Conservation (phyloP, 2,329 filamentous ascomycete species). For the Cryphonectria japonica region DNA sequence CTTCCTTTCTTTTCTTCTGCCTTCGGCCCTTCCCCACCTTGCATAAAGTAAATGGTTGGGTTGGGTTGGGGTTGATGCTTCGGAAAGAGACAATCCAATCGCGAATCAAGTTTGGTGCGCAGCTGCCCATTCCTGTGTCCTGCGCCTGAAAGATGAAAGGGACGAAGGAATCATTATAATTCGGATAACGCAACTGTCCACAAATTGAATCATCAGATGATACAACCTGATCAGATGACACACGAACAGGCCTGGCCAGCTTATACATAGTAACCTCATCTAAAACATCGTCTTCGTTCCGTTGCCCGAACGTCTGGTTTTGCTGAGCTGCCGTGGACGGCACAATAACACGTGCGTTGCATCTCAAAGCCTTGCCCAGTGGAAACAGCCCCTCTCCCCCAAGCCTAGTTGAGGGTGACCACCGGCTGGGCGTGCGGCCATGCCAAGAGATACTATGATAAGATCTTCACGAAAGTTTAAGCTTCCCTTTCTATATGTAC, state of each 20-base stretch:
- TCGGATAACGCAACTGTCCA: neutral
- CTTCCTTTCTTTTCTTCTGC: too few species aligned
- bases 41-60: neutral
- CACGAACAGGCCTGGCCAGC: neutral
- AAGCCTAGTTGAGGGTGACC: too few species aligned
- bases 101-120: neutral
- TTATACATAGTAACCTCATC: neutral
- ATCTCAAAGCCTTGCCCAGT: neutral
- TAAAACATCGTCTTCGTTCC: neutral
- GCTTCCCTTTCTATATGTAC: neutral
- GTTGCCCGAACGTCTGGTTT: neutral
- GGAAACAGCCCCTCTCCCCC: too few species aligned
- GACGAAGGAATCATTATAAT: neutral
- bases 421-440: neutral
- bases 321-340: neutral
- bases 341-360: neutral
- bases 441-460: neutral
- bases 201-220: neutral
- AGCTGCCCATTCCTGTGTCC: neutral
- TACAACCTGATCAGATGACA: neutral
- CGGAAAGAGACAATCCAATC: neutral
- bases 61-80: neutral
- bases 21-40: neutral
- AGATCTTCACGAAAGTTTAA: neutral
- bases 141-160: neutral